Evolutionary conservation across 768 basidiomycete genomes (phyloP).

Genomic region (Leccinum pellstonianum): DNA sequence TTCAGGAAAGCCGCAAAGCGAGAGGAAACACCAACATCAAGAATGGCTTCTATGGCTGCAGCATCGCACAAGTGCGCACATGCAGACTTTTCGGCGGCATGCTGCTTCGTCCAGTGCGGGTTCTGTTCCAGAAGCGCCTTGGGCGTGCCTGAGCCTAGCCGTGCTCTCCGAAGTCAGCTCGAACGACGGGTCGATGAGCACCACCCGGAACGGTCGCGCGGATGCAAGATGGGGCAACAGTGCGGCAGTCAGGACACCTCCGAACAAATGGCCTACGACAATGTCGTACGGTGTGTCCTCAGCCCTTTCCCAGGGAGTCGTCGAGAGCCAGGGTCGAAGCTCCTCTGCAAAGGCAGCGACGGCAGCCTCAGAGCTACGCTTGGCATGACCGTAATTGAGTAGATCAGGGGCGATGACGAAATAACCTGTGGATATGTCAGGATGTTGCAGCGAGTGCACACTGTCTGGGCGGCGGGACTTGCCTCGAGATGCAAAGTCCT

Average conservation of each 20-base stretch:
- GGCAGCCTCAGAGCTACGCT: constrained; percentile 11
- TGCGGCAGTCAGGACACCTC: constrained; percentile 10
- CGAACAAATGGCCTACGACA: constrained; percentile 20
- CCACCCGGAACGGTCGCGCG: constrained; percentile 4
- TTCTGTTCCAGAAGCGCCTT: not conserved
- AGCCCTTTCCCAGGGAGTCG: not conserved
- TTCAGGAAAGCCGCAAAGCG: not conserved
- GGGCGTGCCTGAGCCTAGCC: not conserved
- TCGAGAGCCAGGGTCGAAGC: constrained; percentile 14
- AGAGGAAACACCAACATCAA: constrained; percentile 12
- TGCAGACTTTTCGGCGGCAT: not conserved
- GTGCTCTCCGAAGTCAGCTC: not conserved
- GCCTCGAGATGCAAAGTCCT: constrained; percentile 19
- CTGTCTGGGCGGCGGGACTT: not conserved
- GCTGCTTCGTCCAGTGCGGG: not conserved
- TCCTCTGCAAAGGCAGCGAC: constrained; percentile 13
- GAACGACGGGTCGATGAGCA: constrained; percentile 22
- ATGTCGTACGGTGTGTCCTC: constrained; percentile 6
- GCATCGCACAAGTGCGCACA: not conserved
- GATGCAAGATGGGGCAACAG: constrained; percentile 18
- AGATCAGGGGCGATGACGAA: constrained; percentile 24
- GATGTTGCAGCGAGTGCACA: too few species aligned
- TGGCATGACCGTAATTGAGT: constrained; percentile 18
- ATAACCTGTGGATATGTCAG: constrained; percentile 15
- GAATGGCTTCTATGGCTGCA: constrained; percentile 5